phyloP scores from a whole-genome alignment of 257 asterid genomes.

The Anisodus tanguticus region DNA sequence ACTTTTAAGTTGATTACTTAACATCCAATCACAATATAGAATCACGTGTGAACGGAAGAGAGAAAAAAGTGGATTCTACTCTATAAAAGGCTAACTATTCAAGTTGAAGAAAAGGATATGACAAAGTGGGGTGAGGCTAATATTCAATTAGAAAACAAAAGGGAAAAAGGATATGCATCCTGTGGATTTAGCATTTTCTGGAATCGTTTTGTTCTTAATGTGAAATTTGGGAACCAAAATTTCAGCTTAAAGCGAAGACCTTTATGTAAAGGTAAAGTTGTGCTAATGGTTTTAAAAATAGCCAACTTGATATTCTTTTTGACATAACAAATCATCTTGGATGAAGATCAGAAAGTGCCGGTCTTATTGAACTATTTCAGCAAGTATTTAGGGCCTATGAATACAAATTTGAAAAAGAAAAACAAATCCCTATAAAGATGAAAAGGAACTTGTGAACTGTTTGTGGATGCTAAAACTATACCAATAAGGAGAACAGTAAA shows the following conservation, averaged over 20 bases:
- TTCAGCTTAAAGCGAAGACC: not conserved
- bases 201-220: not conserved
- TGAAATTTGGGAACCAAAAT: not conserved
- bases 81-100: not conserved
- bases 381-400: not conserved
- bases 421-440: not conserved
- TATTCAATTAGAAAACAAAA: not conserved
- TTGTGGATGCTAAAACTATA: too few relatives aligned
- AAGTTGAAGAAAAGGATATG: constrained; percentile 15
- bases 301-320: not conserved
- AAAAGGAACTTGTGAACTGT: too few relatives aligned
- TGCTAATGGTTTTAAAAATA: not conserved
- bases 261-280: constrained; percentile 6
- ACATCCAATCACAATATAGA: constrained; percentile 15
- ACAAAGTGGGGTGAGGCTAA: not conserved
- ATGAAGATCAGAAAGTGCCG: not conserved
- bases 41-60: constrained; percentile 10
- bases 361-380: not conserved
- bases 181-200: constrained; percentile 7
- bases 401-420: not conserved
- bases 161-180: not conserved
- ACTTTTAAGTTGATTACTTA: too few relatives aligned
- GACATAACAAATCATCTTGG: not conserved
- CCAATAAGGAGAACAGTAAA: not conserved
- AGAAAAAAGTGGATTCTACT: constrained; percentile 14